These are phyloP conservation scores for Pseudocercospora macadamiae DNA, from an alignment of 2,329 filamentous ascomycete genomes.

Conservation along the genomic window DNA sequence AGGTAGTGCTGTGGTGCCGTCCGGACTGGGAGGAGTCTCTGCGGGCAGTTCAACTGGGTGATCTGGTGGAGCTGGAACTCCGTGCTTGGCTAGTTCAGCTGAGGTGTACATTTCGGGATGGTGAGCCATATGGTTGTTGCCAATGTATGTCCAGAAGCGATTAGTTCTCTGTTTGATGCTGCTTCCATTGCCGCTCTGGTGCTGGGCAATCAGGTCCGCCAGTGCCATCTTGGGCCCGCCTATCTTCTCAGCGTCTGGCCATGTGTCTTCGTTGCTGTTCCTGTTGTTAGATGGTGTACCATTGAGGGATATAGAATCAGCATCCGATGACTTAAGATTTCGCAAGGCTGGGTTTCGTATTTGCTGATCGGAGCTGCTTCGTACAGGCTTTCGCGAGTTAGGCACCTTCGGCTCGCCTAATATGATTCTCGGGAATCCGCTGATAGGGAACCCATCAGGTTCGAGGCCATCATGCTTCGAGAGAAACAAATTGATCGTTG, in stretches of 20 bases:
- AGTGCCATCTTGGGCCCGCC: slow-evolving; percentile 33
- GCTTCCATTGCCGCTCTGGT: slow-evolving; percentile 26
- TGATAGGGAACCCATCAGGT: slow-evolving; percentile 40
- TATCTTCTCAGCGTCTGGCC: slow-evolving; percentile 26
- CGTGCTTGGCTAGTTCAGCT: slow-evolving; percentile 36
- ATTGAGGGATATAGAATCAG: slow-evolving; percentile 33
- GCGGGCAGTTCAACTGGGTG: slow-evolving; percentile 18
- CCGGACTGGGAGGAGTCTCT: slow-evolving; percentile 15
- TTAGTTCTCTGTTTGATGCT: slow-evolving; percentile 35
- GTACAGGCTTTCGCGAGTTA: slow-evolving; percentile 24
- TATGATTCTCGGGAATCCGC: slow-evolving; percentile 40
- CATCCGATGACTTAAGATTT: slow-evolving; percentile 21
- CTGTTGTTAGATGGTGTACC: slow-evolving; percentile 18
- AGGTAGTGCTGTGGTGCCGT: slow-evolving; percentile 18
- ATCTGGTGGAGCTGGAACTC: slow-evolving; percentile 14
- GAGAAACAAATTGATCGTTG: slow-evolving; percentile 39
- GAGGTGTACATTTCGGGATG: slow-evolving; percentile 37
- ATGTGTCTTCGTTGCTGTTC: slow-evolving; percentile 28
- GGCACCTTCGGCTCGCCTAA: slow-evolving; percentile 31
- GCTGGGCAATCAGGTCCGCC: slow-evolving; percentile 36
- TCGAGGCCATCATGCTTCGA: slow-evolving; percentile 37
- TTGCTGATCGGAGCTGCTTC: slow-evolving; percentile 29
- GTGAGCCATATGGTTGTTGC: slow-evolving; percentile 39
- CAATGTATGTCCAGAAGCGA: slow-evolving; percentile 43
- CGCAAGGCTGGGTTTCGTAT: slow-evolving; percentile 19